These are phyloP conservation scores for Lolium perenne DNA, from an alignment of 176 grass and related monocot genomes.

Conservation along the genomic window DNA sequence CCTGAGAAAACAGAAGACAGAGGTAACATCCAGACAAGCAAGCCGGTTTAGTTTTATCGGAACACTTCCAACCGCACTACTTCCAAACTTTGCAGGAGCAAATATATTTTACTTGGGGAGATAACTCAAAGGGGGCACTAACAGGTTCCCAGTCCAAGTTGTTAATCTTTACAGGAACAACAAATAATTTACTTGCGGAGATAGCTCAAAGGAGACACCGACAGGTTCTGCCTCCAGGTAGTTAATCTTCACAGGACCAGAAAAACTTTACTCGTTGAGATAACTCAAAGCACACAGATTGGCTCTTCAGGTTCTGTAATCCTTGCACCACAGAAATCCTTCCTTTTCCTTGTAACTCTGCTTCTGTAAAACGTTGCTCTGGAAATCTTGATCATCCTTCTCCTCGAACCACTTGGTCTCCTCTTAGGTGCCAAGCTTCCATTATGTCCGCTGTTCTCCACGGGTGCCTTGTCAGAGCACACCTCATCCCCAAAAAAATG, in stretches of 20 bases:
- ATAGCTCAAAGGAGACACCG: no score
- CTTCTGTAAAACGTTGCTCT: slow-evolving; percentile 48
- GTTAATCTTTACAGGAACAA: no score
- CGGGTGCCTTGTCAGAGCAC: slow-evolving; percentile 11
- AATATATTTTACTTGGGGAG: no score
- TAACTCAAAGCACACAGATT: slow-evolving; percentile 31
- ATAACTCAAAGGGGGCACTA: no score
- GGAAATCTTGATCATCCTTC: slow-evolving; percentile 48
- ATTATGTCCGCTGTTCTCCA: slow-evolving; percentile 33
- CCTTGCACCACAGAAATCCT: slow-evolving; percentile 53
- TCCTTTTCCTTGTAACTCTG: slow-evolving; percentile 57
- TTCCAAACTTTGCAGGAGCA: no score
- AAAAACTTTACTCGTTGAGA: slow-evolving; percentile 5
- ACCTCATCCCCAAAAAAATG: slow-evolving; percentile 42
- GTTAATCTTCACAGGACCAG: neutral
- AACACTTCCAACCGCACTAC: no score
- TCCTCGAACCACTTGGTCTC: slow-evolving; percentile 47
- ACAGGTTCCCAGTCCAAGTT: no score
- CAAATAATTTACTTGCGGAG: no score
- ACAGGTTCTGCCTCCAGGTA: no score
- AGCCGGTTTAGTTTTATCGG: no score
- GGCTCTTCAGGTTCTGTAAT: slow-evolving; percentile 59
- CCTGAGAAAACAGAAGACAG: no score
- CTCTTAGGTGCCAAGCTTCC: slow-evolving; percentile 44
- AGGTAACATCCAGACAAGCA: no score